A percentile compares a stretch with the other conserved stretches of the same genome.
These are phyloP conservation scores for Paramecium bursaria DNA, from an alignment of 73 alveolate species.

Conservation along the genomic window DNA sequence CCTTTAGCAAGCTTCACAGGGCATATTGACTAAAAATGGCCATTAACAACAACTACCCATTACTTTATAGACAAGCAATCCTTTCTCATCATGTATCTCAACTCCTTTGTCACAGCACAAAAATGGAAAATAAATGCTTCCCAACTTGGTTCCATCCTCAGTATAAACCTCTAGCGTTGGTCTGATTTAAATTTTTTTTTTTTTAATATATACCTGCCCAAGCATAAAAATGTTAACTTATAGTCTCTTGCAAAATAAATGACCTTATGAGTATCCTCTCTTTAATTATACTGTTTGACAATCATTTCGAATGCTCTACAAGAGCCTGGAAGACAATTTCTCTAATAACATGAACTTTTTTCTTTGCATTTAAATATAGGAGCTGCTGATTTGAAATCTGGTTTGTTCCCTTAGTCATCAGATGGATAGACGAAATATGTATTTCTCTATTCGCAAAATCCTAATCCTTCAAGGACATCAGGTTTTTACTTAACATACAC, in stretches of 20 bases:
- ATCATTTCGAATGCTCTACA: slow-evolving; percentile 43
- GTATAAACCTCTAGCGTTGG: slow-evolving; percentile 35
- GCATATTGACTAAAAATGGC: slow-evolving; percentile 35
- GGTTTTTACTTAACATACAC: slow-evolving; percentile 25
- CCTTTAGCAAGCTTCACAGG: slow-evolving; percentile 54
- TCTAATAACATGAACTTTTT: slow-evolving; percentile 18
- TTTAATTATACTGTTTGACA: slow-evolving; percentile 26
- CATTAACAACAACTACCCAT: slow-evolving; percentile 60
- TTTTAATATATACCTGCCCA: not conserved
- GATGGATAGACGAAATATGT: slow-evolving; percentile 19
- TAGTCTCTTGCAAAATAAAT: slow-evolving; percentile 33
- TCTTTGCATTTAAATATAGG: slow-evolving; percentile 46
- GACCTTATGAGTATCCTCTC: not conserved
- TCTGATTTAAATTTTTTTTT: not conserved
- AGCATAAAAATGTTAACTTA: slow-evolving; percentile 45
- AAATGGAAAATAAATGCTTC: slow-evolving; percentile 11
- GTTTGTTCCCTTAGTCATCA: not conserved
- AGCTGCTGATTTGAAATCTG: slow-evolving; percentile 34
- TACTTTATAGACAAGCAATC: not conserved
- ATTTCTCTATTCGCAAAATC: slow-evolving; percentile 5
- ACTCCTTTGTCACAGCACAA: slow-evolving; percentile 60
- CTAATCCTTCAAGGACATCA: slow-evolving; percentile 32
- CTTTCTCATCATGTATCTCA: slow-evolving; percentile 33
- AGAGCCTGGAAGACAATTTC: slow-evolving; percentile 55
- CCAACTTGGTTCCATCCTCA: slow-evolving; percentile 8